Conservation (phyloP, 2,329 filamentous ascomycete genomes). For the Penicillium sp. region DNA sequence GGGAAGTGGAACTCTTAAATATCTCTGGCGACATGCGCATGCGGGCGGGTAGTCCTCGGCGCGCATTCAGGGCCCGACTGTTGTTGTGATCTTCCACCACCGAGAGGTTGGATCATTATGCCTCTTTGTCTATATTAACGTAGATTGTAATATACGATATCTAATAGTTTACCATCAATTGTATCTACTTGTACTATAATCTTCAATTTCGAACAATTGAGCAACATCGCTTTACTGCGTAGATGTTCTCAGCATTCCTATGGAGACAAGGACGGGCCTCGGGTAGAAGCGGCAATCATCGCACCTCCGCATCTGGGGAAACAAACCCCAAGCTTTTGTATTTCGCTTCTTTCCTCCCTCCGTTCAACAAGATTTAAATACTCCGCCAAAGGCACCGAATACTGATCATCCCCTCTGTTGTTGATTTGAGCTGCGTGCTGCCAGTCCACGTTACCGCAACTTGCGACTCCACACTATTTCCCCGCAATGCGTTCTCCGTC, state of each 20-base stretch:
- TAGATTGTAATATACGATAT: background rate
- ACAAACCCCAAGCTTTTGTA: slow-evolving; percentile 15
- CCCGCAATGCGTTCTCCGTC: slow-evolving; percentile 40
- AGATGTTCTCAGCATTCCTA: background rate
- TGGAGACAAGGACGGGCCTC: slow-evolving; percentile 22
- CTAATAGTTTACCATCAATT: background rate
- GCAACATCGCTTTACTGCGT: background rate
- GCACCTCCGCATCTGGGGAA: slow-evolving; percentile 36
- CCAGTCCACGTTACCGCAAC: background rate
- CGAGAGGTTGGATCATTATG: background rate
- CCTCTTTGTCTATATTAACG: background rate
- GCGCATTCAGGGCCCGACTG: slow-evolving; percentile 4
- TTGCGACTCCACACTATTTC: slow-evolving; percentile 14
- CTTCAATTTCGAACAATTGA: background rate
- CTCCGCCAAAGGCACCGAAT: background rate
- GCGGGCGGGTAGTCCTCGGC: slow-evolving; percentile 24
- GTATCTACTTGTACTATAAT: background rate
- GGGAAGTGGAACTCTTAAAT: slow-evolving; percentile 1
- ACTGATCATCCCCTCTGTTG: background rate
- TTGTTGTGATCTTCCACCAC: background rate
- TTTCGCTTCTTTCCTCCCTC: slow-evolving; percentile 7
- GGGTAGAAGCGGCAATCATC: slow-evolving; percentile 49
- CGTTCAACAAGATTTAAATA: background rate
- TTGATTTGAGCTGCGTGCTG: background rate
- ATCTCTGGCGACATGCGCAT: background rate